These are phyloP conservation scores for Mollisia scopiformis DNA, from an alignment of 2,329 filamentous ascomycete genomes.

Conservation along the genomic window DNA sequence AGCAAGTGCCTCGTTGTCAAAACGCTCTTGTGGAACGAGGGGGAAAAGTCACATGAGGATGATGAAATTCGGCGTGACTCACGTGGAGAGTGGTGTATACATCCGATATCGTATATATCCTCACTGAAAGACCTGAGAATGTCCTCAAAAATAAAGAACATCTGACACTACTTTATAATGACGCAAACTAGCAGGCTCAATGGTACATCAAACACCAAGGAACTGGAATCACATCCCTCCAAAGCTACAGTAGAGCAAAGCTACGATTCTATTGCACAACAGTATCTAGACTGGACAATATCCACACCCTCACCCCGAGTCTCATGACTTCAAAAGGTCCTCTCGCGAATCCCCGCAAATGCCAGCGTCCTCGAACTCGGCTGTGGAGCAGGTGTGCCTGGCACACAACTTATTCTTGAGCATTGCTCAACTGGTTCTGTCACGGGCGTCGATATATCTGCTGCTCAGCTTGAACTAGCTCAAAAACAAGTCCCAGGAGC, in stretches of 20 bases:
- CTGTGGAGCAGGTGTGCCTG: slow-evolving; percentile 43
- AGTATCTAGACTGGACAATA: slow-evolving; percentile 41
- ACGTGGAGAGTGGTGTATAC: too few relatives aligned
- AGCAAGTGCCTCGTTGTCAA: too few relatives aligned
- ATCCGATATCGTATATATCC: too few relatives aligned
- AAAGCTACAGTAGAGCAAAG: slow-evolving; percentile 4
- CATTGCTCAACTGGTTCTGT: slow-evolving; percentile 32
- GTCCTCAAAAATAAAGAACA: too few relatives aligned
- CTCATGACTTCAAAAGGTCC: slow-evolving; percentile 36
- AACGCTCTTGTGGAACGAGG: too few relatives aligned
- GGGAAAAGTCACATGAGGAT: neutral
- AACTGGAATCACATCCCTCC: neutral
- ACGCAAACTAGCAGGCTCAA: too few relatives aligned
- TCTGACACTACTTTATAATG: too few relatives aligned
- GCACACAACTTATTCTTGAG: slow-evolving; percentile 27
- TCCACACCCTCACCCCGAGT: slow-evolving; percentile 33
- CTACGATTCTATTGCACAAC: slow-evolving; percentile 42
- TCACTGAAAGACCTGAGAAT: too few relatives aligned
- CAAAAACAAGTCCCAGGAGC: neutral
- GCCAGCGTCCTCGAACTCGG: slow-evolving; percentile 42
- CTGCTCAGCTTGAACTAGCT: slow-evolving; percentile 42
- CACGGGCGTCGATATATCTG: slow-evolving; percentile 46
- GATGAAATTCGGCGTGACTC: neutral
- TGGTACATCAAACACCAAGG: neutral
- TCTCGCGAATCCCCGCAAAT: slow-evolving; percentile 24